Base-by-base conservation (phyloP, 2,329 filamentous ascomycete species). In the Penicillium aurantiogriseum region DNA sequence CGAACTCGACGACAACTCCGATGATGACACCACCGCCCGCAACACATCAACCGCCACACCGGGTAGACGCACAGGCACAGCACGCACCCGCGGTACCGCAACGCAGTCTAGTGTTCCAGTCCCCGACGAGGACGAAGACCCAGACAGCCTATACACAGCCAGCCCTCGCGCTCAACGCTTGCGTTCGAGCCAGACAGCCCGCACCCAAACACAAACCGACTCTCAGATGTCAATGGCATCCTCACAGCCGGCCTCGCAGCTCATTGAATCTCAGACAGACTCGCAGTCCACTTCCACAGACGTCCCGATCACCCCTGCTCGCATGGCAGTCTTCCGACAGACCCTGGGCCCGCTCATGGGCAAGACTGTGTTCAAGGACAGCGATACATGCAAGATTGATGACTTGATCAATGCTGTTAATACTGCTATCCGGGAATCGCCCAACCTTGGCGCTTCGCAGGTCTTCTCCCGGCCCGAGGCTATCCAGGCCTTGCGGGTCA, bases 291-390 rank as follows among this genome's bases (percentile, higher is more conserved):
- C 80, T 15, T 51, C 79, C 79, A 64, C 68, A 48, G 72, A 66
- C 27, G 71, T 64, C 67, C 71, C 69, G 23, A 74, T 78, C 64
- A 78, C 69, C 55, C 79, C 83, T 1, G 80, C 82, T 40, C 85
- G 94, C 40, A 77, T 96, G 27, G 79, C 83, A 6, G 77, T 85
- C 1, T 99, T 99, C 86, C 87, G 91, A 54, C 85, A 85, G 11
- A 85, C 89, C 2, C 81, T 99, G 3, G 94, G 94, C 25, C 89
- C 91, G 67, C 81, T 99, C 53, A 88, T 96, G 69, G 88, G 88
- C 67, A 88, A 89, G 0, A 82, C 85, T 13, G 75, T 99, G n/a
- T 99, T 99, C 71, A 85, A 88, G 33, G 90, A 95, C 60, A 67
- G 67, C 5, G 94, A 97, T 68, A 86, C 88, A 19, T 91, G 92